phyloP scores from a whole-genome alignment of 352 stramenopile genomes.

The Phytopythium litorale region DNA sequence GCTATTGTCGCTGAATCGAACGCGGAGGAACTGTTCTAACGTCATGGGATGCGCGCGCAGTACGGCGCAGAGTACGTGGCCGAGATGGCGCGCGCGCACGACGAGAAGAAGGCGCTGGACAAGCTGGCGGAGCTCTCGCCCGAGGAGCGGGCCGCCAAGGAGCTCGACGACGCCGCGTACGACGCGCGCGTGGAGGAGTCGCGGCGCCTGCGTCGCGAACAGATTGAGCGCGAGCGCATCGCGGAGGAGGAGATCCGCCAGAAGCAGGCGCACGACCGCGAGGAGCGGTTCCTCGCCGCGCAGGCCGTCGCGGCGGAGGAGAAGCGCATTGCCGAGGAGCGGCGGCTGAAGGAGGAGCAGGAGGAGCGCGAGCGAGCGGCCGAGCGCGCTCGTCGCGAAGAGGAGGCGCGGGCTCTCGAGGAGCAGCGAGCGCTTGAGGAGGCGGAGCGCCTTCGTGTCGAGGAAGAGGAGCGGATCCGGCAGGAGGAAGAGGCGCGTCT shows the following conservation, averaged over 20 bases:
- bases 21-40: neutral
- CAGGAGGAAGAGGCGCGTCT: conserved; percentile 8
- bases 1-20: too few species aligned
- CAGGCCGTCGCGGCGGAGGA: conserved; percentile 29
- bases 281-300: conserved; percentile 31
- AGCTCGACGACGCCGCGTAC: conserved; percentile 55
- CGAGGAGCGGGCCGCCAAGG: conserved; percentile 51
- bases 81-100: conserved; percentile 64
- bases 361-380: conserved; percentile 25
- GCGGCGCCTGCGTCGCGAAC: conserved; percentile 65
- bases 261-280: conserved; percentile 43
- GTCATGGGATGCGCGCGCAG: conserved; percentile 1
- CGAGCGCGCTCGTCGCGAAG: conserved; percentile 25
- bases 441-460: conserved; percentile 7
- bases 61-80: conserved; percentile 82
- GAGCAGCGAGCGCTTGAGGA: conserved; percentile 16
- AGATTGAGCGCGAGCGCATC: conserved; percentile 60
- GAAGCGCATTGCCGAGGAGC: conserved; percentile 28
- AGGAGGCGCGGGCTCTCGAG: conserved; percentile 16
- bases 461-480: conserved; percentile 7
- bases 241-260: conserved; percentile 53
- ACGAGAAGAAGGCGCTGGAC: conserved; percentile 57
- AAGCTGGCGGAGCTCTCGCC: conserved; percentile 55
- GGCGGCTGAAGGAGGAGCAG: conserved; percentile 17
- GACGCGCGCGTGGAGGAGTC: conserved; percentile 80